A percentile compares a stretch with the other conserved stretches of the same genome.
Evolutionary conservation across 768 basidiomycete species (phyloP).

Genomic region (Hygrocybe punicea): DNA sequence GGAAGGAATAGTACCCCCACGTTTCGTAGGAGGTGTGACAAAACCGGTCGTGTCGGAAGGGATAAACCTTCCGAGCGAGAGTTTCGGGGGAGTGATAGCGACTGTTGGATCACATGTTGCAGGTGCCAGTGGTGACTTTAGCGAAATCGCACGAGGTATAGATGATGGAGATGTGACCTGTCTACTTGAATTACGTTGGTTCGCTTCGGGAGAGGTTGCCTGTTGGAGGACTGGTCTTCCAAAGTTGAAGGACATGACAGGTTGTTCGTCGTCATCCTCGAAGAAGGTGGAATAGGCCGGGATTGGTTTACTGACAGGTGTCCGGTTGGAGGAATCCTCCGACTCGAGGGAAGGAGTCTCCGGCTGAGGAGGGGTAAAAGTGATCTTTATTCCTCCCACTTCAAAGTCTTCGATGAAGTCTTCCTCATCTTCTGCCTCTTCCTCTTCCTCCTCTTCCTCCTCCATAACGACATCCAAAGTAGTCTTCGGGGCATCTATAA

Average conservation of each 20-base stretch:
- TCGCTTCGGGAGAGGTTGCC: conserved; percentile 7
- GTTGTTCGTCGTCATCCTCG: conserved; percentile 28
- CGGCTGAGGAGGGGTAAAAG: conserved; percentile 56
- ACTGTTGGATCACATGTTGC: conserved; percentile 20
- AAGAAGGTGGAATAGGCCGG: conserved; percentile 31
- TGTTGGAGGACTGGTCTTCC: conserved; percentile 23
- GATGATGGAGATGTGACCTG: conserved; percentile 43
- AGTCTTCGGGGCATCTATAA: conserved; percentile 26
- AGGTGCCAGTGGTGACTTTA: conserved; percentile 35
- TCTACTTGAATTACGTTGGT: conserved; percentile 5
- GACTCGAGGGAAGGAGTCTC: conserved; percentile 17
- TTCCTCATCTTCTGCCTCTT: conserved; percentile 35
- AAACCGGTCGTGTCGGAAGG: conserved; percentile 34
- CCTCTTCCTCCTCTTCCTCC: conserved; percentile 47
- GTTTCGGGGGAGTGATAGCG: conserved; percentile 36
- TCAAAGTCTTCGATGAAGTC: conserved; percentile 48
- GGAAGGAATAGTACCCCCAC: conserved; percentile 45
- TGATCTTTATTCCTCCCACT: conserved; percentile 70
- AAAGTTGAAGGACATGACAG: conserved; percentile 36
- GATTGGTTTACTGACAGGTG: conserved; percentile 10
- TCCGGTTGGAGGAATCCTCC: conserved; percentile 14
- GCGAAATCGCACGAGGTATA: conserved; percentile 45
- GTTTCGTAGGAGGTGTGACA: conserved; percentile 53
- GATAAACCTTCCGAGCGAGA: conserved; percentile 12
- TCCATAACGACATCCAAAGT: conserved; percentile 42